Conservation (phyloP, 352 stramenopile species). For the Phytopythium kandeliae region DNA sequence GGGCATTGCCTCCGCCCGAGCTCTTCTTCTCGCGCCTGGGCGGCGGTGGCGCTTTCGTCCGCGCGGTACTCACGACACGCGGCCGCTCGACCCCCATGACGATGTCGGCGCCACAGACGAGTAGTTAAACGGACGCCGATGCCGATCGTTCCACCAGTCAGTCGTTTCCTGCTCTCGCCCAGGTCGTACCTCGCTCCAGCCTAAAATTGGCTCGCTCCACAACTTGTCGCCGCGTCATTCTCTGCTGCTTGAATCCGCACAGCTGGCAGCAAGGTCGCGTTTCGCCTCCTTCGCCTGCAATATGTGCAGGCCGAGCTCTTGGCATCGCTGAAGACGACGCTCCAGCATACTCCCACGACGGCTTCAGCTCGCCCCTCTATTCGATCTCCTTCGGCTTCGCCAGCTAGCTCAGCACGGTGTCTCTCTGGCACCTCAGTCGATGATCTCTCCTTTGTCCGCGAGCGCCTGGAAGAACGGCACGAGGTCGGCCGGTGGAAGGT, state of each 20-base stretch:
- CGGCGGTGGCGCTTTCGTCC: neutral
- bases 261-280: too few species aligned
- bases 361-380: neutral
- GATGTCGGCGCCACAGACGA: neutral
- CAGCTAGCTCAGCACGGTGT: neutral
- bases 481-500: constrained; percentile 39
- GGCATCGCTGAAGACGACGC: too few species aligned
- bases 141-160: too few species aligned
- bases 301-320: too few species aligned
- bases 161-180: too few species aligned
- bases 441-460: constrained; percentile 5
- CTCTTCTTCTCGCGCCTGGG: neutral
- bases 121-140: neutral
- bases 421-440: constrained; percentile 1
- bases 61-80: neutral
- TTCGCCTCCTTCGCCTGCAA: too few species aligned
- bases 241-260: too few species aligned
- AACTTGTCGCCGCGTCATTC: too few species aligned
- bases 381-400: neutral
- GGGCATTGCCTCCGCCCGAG: neutral
- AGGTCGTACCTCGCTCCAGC: neutral
- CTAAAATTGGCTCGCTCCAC: constrained; percentile 6
- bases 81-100: neutral
- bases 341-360: too few species aligned
- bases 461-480: constrained; percentile 26